Percentiles rank a stretch among this genome's conserved stretches.
Evolutionary conservation across 75 land plant species (phyloP).

Genomic region (Gnetum montanum): DNA sequence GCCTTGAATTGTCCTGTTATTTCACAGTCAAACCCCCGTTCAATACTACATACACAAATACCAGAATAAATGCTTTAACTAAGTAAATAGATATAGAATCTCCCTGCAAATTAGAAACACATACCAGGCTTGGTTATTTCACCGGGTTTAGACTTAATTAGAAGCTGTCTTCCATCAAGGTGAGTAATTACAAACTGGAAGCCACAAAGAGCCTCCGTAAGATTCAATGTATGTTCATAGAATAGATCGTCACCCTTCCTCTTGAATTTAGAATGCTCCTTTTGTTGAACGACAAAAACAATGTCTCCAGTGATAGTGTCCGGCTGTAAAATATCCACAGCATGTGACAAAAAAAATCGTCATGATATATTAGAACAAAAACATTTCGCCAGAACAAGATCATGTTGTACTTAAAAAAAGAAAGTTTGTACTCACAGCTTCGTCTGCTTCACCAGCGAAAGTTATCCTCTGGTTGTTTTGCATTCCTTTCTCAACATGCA

Average conservation of each 20-base stretch:
- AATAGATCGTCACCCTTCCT: slow-evolving; percentile 34
- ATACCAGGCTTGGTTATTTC: slow-evolving; percentile 59
- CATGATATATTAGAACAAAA: slow-evolving; percentile 27
- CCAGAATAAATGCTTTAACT: not conserved
- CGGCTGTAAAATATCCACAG: slow-evolving; percentile 40
- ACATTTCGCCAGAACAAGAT: slow-evolving; percentile 34
- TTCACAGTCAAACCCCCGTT: not conserved
- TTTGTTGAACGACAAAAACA: slow-evolving; percentile 31
- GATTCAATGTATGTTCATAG: slow-evolving; percentile 13
- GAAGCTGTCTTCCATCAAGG: slow-evolving; percentile 19
- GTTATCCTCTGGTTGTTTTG: slow-evolving; percentile 82
- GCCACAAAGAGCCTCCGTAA: slow-evolving; percentile 28
- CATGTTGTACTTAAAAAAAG: no score
- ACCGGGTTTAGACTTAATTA: slow-evolving; percentile 44
- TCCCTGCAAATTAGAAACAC: not conserved
- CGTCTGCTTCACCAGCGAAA: slow-evolving; percentile 90
- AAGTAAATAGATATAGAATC: not conserved
- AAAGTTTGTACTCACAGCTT: slow-evolving; percentile 70
- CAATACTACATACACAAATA: not conserved
- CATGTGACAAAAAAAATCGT: slow-evolving; percentile 18
- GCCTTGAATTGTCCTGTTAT: slow-evolving; percentile 82
- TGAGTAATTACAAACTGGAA: slow-evolving; percentile 25
- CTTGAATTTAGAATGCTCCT: slow-evolving; percentile 32
- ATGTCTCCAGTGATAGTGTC: slow-evolving; percentile 37
- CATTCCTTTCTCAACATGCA: slow-evolving; percentile 87